Evolutionary conservation across 2,329 filamentous ascomycete species (phyloP), one percentile per base, ranked within the genome.

Genomic region (Trichophyton mentagrophytes): DNA sequence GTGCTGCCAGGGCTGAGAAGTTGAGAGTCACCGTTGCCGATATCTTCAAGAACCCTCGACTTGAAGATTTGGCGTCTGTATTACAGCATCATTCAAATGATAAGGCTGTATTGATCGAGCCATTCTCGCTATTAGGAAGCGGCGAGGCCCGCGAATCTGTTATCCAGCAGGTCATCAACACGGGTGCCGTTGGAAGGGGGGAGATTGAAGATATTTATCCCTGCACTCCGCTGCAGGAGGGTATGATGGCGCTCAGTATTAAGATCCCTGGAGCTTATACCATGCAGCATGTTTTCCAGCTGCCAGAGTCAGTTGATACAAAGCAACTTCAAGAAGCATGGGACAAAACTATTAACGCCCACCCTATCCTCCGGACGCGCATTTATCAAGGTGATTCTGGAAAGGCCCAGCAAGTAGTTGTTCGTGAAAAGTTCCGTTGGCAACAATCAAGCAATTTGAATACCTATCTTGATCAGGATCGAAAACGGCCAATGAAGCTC

Each of bases 341-440:
- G 70, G 67, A 74, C 49, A 66, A 64, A 13, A 68, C 71, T 1
- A 68, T 75, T 2, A 60, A 67, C 8, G 68, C 70, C 13, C 66
- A 69, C 27, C 70, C 72, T 11, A 74, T 78, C 17, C 66, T 78
- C 20, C 72, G 76, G 11, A 78, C 75, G 7, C 69, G 74, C 8
- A 67, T 73, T 22, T 66, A 71, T 38, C 57, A 59, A 33, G 57
- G 7, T 65, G 69, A 56, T 61, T 67, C 42, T 11, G 71, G 55
- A 15, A 57, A 42, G n/a, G 36, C 55, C 25, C 55, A 57, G 33
- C 65, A 65, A 51, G 66, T 71, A 8, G 64, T 72, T 8, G 55
- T 72, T 13, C 65, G 65, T 8, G 64, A 66, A 44, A 30, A 20
- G 1, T 65, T 67, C 27, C 17, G 61, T 13, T 72, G 69, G 68